These are phyloP conservation scores for Dactylonectria macrodidyma DNA, from an alignment of 2,329 filamentous ascomycete genomes.

Conservation along the genomic window DNA sequence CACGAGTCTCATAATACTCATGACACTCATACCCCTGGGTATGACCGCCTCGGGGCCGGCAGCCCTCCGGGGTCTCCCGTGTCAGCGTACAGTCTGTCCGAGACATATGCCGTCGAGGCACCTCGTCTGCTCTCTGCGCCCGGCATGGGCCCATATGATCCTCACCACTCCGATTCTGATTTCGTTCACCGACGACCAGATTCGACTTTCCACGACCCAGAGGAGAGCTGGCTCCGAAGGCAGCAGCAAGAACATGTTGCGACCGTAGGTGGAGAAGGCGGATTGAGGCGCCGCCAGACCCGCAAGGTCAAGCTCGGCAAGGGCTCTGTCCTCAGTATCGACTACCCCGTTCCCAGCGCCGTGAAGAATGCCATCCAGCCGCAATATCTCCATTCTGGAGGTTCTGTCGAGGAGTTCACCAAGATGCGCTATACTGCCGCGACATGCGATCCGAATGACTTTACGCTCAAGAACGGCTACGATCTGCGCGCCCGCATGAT, in stretches of 20 bases:
- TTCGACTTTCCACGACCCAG: background rate
- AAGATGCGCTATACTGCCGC: constrained; percentile 14
- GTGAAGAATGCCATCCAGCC: constrained; percentile 17
- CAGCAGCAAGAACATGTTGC: background rate
- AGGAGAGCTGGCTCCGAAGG: constrained; percentile 8
- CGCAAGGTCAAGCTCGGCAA: constrained; percentile 7
- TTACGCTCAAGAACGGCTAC: constrained; percentile 18
- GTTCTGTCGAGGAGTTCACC: constrained; percentile 4
- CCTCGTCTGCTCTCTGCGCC: background rate
- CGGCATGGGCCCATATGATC: background rate
- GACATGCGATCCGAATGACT: constrained; percentile 21
- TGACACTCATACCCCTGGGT: background rate
- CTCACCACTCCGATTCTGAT: background rate
- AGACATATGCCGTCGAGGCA: background rate
- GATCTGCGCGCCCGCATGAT: constrained; percentile 10
- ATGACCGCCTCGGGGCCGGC: background rate
- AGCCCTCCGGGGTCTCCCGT: constrained; percentile 9
- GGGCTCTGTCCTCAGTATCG: constrained; percentile 8
- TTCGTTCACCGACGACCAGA: background rate
- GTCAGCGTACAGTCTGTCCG: background rate
- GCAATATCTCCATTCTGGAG: background rate
- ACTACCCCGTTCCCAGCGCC: constrained; percentile 13
- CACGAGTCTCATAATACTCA: too few relatives aligned
- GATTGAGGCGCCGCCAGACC: background rate
- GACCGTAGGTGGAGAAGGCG: background rate